phyloP scores from a whole-genome alignment of 177 flowering plant genomes.

The Vitis hybrid region DNA sequence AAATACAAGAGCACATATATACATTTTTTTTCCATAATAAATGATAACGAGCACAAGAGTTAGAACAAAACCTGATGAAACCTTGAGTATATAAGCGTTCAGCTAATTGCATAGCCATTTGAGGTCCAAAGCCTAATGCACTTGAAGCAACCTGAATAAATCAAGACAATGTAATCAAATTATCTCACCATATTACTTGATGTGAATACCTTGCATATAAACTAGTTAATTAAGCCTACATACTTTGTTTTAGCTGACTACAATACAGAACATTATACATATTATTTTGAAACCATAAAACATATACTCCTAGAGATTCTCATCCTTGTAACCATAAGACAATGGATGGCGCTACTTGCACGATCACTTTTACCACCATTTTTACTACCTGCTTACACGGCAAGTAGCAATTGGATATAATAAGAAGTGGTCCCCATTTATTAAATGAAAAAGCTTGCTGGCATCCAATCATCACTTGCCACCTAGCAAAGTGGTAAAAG shows the following conservation, averaged over 20 bases:
- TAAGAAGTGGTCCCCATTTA: too few relatives aligned
- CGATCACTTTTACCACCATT: too few relatives aligned
- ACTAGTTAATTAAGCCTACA: too few relatives aligned
- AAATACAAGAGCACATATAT: neutral
- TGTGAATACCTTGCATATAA: neutral
- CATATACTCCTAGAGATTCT: too few relatives aligned
- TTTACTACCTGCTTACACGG: too few relatives aligned
- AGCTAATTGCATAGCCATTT: conserved; percentile 92
- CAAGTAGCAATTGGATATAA: too few relatives aligned
- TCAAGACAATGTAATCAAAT: neutral
- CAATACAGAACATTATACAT: neutral
- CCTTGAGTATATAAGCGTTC: conserved; percentile 97
- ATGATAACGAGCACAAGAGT: neutral
- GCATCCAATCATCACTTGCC: too few relatives aligned
- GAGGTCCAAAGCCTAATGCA: conserved; percentile 90
- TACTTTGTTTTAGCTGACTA: too few relatives aligned
- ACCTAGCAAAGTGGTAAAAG: too few relatives aligned
- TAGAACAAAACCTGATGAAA: conserved; percentile 67
- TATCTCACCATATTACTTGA: neutral
- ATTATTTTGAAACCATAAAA: neutral
- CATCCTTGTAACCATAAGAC: too few relatives aligned
- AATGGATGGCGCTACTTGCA: too few relatives aligned
- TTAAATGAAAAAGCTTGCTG: too few relatives aligned
- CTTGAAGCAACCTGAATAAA: conserved; percentile 86
- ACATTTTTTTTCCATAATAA: neutral